A percentile compares a stretch with the other conserved stretches of the same genome.
phyloP scores from a whole-genome alignment of 2,329 filamentous ascomycete genomes.

The Arthrobotrys conoides region DNA sequence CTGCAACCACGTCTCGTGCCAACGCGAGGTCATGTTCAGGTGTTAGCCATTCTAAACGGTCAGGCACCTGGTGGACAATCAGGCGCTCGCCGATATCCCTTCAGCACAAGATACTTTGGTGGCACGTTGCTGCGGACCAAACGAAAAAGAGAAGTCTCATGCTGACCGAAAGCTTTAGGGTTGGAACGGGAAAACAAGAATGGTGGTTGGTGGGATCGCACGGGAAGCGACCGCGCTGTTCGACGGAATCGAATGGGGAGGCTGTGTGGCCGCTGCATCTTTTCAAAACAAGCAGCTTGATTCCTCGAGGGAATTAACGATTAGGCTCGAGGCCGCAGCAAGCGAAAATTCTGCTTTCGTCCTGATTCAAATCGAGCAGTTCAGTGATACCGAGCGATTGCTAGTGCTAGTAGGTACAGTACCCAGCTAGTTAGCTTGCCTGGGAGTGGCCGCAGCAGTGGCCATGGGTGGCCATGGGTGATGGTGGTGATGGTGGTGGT shows the following conservation, averaged over 20 bases:
- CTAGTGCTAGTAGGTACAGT: background rate
- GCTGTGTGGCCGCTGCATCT: slow-evolving; percentile 28
- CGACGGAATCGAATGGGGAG: slow-evolving; percentile 39
- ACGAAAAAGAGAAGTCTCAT: slow-evolving; percentile 21
- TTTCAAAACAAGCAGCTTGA: slow-evolving; percentile 38
- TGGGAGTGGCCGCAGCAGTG: slow-evolving; percentile 37
- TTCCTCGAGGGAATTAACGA: slow-evolving; percentile 23
- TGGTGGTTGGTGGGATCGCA: slow-evolving; percentile 49
- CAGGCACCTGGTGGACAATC: slow-evolving; percentile 24
- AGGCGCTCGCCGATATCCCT: slow-evolving; percentile 14
- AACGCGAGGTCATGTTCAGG: slow-evolving; percentile 25
- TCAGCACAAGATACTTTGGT: slow-evolving; percentile 9
- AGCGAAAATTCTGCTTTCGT: slow-evolving; percentile 35
- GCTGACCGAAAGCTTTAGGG: slow-evolving; percentile 22
- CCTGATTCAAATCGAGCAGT: slow-evolving; percentile 11
- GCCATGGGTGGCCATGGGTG: slow-evolving; percentile 4
- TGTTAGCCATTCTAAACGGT: background rate
- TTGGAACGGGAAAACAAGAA: slow-evolving; percentile 19
- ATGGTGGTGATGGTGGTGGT: background rate
- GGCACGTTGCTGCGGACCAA: slow-evolving; percentile 45
- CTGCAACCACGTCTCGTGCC: slow-evolving; percentile 33
- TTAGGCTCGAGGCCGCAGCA: slow-evolving; percentile 24
- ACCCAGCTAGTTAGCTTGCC: background rate
- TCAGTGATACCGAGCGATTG: slow-evolving; percentile 27
- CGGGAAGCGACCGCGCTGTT: slow-evolving; percentile 42